Base-by-base conservation (phyloP, 1,139 yeast genomes). In the Geotrichum cucujoidarum region DNA sequence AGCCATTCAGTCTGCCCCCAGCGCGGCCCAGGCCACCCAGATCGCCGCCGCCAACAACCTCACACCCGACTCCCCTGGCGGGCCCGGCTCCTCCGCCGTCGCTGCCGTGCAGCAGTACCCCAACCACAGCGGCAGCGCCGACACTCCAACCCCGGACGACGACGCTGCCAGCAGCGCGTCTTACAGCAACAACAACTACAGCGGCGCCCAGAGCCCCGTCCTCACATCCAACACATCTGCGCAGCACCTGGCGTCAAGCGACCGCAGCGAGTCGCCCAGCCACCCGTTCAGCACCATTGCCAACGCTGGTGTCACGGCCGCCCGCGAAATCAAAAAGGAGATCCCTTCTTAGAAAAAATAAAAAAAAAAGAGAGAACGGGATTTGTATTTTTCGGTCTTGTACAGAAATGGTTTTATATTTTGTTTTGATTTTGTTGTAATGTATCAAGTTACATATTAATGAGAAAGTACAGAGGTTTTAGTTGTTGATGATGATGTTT, bases 311-410 rank as follows among this genome's bases (percentile, higher is more conserved):
- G 16, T 39, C 13, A 27, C 18, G 34, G 18, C 43, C 17, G 43
- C 35, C 21, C 35, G 43, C 14, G 43, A 39, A 10, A 39, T 39
- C 43, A 39, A 39, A 14, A 39, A 30, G 34, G 43, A 39, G 16
- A n/a, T 39, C 5, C 30, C 43, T 17, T 14, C 18, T 20, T 39
- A 30, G 30, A 38, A 10, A n/a, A 7, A 14, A 6, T 31, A 31
- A 14, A 31, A 31, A 14, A 31, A 31, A 13, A 31, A 11, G 34
- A 31, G 34, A 10, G 17, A 31, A n/a, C n/a, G 7, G 17, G 13
- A 31, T 4, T 11, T 31, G 34, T 11, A 27, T 27, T 27, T 27
- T 27, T 3, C 10, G 30, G 3, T 2, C 16, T n/a, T 31, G 6
- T n/a, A n/a, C n/a, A n/a, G n/a, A n/a, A n/a, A n/a, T n/a, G n/a